Conservation (phyloP, 2,329 filamentous ascomycete genomes). For the Plectosphaerella cucumerina region DNA sequence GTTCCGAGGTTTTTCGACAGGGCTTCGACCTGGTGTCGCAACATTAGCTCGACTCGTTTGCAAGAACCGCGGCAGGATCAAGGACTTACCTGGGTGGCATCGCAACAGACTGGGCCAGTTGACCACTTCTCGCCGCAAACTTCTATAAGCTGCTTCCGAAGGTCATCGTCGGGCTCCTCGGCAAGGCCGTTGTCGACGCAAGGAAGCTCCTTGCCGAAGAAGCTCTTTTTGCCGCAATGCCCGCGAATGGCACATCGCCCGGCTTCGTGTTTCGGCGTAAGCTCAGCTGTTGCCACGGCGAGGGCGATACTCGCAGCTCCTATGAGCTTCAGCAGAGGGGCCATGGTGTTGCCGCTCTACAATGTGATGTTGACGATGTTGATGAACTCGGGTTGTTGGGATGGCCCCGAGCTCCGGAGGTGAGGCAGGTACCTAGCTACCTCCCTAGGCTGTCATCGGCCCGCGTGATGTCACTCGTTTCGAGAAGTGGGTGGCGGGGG, state of each 20-base stretch:
- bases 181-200: slow-evolving; percentile 89
- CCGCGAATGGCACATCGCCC: slow-evolving; percentile 88
- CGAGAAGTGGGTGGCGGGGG: background rate
- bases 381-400: background rate
- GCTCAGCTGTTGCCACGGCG: slow-evolving; percentile 19
- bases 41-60: background rate
- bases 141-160: slow-evolving; percentile 73
- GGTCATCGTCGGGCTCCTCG: slow-evolving; percentile 64
- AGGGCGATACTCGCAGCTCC: slow-evolving; percentile 26
- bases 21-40: slow-evolving; percentile 59
- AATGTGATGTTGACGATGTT: background rate
- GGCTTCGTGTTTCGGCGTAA: slow-evolving; percentile 68
- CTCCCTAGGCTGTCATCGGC: too few species aligned
- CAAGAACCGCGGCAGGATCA: too few species aligned
- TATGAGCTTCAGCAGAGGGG: slow-evolving; percentile 16
- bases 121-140: slow-evolving; percentile 88
- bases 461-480: background rate
- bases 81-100: slow-evolving; percentile 63
- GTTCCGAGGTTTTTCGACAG: slow-evolving; percentile 82
- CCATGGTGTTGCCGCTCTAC: slow-evolving; percentile 3
- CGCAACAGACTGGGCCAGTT: slow-evolving; percentile 80
- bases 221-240: slow-evolving; percentile 84
- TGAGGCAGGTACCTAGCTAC: too few species aligned
- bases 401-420: background rate
- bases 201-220: slow-evolving; percentile 85